phyloP scores from a whole-genome alignment of 2,329 filamentous ascomycete genomes.

The Fusarium clavum region DNA sequence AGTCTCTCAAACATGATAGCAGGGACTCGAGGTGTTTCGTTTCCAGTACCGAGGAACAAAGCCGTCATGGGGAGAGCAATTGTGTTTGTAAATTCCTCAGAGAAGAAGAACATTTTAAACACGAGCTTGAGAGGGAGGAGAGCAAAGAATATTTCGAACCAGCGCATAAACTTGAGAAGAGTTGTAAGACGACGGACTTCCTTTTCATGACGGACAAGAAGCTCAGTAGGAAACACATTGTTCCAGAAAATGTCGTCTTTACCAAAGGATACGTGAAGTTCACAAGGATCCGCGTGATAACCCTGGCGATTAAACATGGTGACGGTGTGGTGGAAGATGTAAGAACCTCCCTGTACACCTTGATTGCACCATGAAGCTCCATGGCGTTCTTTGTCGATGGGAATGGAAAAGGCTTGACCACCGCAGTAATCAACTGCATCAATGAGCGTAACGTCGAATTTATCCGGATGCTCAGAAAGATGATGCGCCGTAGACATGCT shows the following conservation, averaged over 20 bases:
- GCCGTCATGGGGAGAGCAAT: constrained; percentile 31
- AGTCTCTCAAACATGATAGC: constrained; percentile 30
- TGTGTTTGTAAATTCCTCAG: constrained; percentile 30
- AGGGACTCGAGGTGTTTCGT: constrained; percentile 24
- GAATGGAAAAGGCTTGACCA: constrained; percentile 31
- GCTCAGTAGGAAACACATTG: constrained; percentile 24
- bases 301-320: constrained; percentile 34
- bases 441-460: constrained; percentile 29
- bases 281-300: constrained; percentile 27
- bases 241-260: constrained; percentile 33
- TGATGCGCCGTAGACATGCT: constrained; percentile 36
- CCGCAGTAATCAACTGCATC: constrained; percentile 34
- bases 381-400: constrained; percentile 31
- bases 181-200: constrained; percentile 24
- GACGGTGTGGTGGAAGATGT: constrained; percentile 33
- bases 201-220: constrained; percentile 20
- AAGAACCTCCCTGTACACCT: constrained; percentile 29
- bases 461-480: constrained; percentile 20
- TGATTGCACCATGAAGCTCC: constrained; percentile 36
- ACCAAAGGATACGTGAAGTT: constrained; percentile 24
- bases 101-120: constrained; percentile 25
- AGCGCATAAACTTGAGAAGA: constrained; percentile 34
- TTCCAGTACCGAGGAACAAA: constrained; percentile 25
- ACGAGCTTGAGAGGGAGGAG: constrained; percentile 12
- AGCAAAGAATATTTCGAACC: constrained; percentile 33